These are phyloP conservation scores for Emydomyces testavorans DNA, from an alignment of 2,329 filamentous ascomycete species.

Conservation along the genomic window DNA sequence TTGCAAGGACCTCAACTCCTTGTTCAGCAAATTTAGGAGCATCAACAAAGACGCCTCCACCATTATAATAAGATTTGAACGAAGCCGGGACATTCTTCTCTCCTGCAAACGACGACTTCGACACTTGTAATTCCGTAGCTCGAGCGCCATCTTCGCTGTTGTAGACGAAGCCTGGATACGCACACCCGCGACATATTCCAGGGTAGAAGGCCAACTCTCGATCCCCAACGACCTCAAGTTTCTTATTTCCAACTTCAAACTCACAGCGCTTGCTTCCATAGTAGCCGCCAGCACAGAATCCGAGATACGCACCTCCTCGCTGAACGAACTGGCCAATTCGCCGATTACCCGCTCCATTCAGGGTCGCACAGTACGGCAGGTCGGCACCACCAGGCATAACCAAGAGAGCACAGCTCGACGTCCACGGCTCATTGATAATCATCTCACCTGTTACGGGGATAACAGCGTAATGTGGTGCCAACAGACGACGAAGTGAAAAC, in stretches of 20 bases:
- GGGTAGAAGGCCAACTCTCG: conserved; percentile 84
- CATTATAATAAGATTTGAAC: conserved; percentile 81
- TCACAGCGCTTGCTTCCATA: conserved; percentile 74
- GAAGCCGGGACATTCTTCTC: conserved; percentile 44
- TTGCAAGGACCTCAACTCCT: conserved; percentile 71
- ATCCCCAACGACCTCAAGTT: conserved; percentile 72
- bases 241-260: conserved; percentile 74
- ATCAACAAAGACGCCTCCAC: conserved; percentile 85
- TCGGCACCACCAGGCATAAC: conserved; percentile 94
- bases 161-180: conserved; percentile 84
- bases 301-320: conserved; percentile 72
- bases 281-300: conserved; percentile 90
- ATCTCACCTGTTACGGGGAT: conserved; percentile 68
- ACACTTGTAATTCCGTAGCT: conserved; percentile 56
- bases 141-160: conserved; percentile 73
- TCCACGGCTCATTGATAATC: conserved; percentile 86
- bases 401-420: conserved; percentile 70
- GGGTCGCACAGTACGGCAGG: conserved; percentile 71
- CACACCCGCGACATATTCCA: conserved; percentile 70
- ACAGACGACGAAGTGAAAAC: conserved; percentile 70
- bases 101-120: conserved; percentile 46
- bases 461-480: conserved; percentile 86
- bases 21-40: conserved; percentile 49
- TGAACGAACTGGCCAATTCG: conserved; percentile 77
- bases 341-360: conserved; percentile 81